Evolutionary conservation across 352 stramenopile genomes (phyloP), one percentile per base, ranked within the genome.

Genomic region (Globisporangium barbulae): DNA sequence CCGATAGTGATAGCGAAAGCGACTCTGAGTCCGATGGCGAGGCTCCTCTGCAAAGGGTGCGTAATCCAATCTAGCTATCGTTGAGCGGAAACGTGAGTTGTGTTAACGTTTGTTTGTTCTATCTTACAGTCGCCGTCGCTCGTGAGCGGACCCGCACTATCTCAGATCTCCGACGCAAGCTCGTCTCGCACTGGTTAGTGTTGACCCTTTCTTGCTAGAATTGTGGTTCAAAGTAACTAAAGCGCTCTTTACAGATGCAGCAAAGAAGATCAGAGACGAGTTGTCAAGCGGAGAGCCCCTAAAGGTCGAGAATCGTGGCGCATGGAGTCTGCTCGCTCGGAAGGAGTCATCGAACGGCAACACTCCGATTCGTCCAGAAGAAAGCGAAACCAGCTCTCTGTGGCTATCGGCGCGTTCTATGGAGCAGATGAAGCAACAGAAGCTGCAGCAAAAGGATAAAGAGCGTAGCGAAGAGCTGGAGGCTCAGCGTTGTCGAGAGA

Each of bases 351-450:
- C 78, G 6, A 86, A 75, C 53, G 77, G 72, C 19, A 83, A 78
- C n/a, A 79, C 84, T 7, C 58, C 80, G 28, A 59, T 83, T 41
- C 71, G 79, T 22, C 81, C 83, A 5, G 83, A 89, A 63, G 87
- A 78, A 19, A 92, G 79, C 15, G 65, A 88, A 39, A 82, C 83
- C 10, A 94, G 83, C 50, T 96, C 87, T 39, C 62, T 96, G 57
- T 96, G 87, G 87, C 68, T 93, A 45, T 92, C 81, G 44, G 87
- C 85, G 9, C 81, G 85, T 3, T 91, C 87, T 6, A 91, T 91
- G 83, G 87, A 96, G 65, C 83, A 96, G 57, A 84, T 89, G 53
- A 96, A 96, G 63, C 83, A 94, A 59, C 87, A 95, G 47, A 93
- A 95, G 53, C 73, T 93, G 33, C 81, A 93, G 59, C 84, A 90